These are phyloP conservation scores for Cryptosporidium viatorum DNA, from an alignment of 169 alveolate genomes.

Conservation along the genomic window DNA sequence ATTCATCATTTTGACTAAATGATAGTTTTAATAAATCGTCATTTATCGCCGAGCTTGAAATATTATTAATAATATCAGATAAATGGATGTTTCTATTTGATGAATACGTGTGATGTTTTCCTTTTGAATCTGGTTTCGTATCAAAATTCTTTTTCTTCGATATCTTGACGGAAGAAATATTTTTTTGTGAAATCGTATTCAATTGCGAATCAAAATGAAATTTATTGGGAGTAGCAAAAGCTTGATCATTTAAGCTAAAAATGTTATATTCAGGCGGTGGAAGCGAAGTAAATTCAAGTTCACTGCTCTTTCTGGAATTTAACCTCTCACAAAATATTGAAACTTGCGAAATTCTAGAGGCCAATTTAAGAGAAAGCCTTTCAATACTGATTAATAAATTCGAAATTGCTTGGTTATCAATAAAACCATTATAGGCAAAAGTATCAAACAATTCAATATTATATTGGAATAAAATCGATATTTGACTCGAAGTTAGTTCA, in stretches of 20 bases:
- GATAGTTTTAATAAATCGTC: background rate
- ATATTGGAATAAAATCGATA: slow-evolving; percentile 38
- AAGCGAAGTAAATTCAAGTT: background rate
- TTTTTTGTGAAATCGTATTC: background rate
- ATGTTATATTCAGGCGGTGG: slow-evolving; percentile 26
- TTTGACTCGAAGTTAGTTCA: slow-evolving; percentile 59
- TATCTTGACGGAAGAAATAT: background rate
- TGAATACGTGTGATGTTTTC: background rate
- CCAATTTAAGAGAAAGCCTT: slow-evolving; percentile 48
- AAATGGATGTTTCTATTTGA: background rate
- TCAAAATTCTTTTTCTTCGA: background rate
- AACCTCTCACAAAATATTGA: slow-evolving; percentile 38
- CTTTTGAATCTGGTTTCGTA: background rate
- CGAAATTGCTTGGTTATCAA: background rate
- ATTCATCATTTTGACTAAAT: background rate
- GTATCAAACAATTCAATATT: slow-evolving; percentile 4
- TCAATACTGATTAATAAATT: slow-evolving; percentile 10
- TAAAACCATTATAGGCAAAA: background rate
- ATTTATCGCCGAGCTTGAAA: background rate
- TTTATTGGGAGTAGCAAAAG: background rate
- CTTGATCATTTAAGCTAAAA: background rate
- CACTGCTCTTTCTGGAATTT: background rate
- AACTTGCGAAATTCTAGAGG: slow-evolving; percentile 63
- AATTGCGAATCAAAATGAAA: background rate
- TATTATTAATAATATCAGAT: slow-evolving; percentile 43